phyloP scores from a whole-genome alignment of 1,284 basidiomycete genomes.

The Calocybe gambosa region DNA sequence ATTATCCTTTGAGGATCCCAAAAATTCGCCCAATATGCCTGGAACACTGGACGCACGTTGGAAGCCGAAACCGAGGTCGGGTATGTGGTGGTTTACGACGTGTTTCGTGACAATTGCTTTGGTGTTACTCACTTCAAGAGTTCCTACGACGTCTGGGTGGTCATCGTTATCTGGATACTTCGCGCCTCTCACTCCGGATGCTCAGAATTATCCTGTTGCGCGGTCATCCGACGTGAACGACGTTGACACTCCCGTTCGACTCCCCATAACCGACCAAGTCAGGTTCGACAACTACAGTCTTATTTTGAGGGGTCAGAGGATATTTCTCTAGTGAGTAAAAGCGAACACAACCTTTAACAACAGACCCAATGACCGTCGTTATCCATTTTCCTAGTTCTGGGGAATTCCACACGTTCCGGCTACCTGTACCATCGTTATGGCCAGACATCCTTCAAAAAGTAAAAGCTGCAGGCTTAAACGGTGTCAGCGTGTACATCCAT shows the following conservation, averaged over 20 bases:
- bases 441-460: conserved; percentile 77
- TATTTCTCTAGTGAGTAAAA: conserved; percentile 44
- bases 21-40: neutral
- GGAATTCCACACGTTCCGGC: conserved; percentile 80
- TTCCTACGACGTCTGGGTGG: conserved; percentile 1
- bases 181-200: neutral
- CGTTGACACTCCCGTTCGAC: neutral
- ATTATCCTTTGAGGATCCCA: neutral
- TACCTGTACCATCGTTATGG: conserved; percentile 78
- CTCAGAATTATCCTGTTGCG: neutral
- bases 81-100: conserved; percentile 12
- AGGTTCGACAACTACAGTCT: conserved; percentile 57
- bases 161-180: neutral
- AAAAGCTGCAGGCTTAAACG: conserved; percentile 78
- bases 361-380: neutral
- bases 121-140: conserved; percentile 5
- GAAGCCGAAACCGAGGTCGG: conserved; percentile 5
- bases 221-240: neutral
- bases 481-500: conserved; percentile 66
- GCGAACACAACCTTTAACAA: neutral
- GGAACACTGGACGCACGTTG: neutral
- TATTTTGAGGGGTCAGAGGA: conserved; percentile 45
- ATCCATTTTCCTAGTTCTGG: conserved; percentile 37
- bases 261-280: conserved; percentile 29
- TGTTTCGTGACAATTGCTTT: conserved; percentile 6